Percentiles rank a stretch among this genome's conserved stretches.
Evolutionary conservation across 345 rosid species (phyloP).

Genomic region (Limnanthes douglasii): DNA sequence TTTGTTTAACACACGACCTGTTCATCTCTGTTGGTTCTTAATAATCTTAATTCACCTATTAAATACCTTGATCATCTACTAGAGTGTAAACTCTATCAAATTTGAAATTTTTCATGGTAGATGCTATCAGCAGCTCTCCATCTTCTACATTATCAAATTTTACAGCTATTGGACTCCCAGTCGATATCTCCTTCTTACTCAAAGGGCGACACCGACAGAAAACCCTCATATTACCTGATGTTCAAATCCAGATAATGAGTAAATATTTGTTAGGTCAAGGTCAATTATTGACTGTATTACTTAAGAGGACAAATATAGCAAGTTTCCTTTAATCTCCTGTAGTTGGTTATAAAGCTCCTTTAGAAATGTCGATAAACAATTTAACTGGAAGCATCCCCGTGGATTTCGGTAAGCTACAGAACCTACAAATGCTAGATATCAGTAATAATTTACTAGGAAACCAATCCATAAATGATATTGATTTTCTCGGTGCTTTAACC

Average conservation of each 20-base stretch:
- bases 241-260: conserved; percentile 3
- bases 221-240: conserved; percentile 90
- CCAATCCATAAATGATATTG: too few relatives aligned
- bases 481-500: too few relatives aligned
- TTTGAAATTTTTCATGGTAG: conserved; percentile 52
- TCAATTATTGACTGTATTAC: too few relatives aligned
- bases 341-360: conserved; percentile 84
- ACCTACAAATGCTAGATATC: too few relatives aligned
- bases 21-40: too few relatives aligned
- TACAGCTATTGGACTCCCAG: conserved; percentile 39
- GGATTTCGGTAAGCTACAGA: too few relatives aligned
- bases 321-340: conserved; percentile 76
- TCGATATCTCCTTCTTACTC: conserved; percentile 49
- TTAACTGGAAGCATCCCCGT: too few relatives aligned
- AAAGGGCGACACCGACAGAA: conserved; percentile 93
- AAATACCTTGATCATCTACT: conserved; percentile 78
- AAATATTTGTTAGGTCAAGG: conserved; percentile 4
- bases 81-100: conserved; percentile 85
- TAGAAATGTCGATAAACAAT: too few relatives aligned
- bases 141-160: conserved; percentile 81
- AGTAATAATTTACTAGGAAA: too few relatives aligned
- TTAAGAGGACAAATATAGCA: conserved; percentile 1
- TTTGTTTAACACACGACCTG: too few relatives aligned
- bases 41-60: conserved; percentile 4
- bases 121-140: conserved; percentile 72